phyloP scores from a whole-genome alignment of 169 alveolate genomes.

The Plasmodium knowlesi region DNA sequence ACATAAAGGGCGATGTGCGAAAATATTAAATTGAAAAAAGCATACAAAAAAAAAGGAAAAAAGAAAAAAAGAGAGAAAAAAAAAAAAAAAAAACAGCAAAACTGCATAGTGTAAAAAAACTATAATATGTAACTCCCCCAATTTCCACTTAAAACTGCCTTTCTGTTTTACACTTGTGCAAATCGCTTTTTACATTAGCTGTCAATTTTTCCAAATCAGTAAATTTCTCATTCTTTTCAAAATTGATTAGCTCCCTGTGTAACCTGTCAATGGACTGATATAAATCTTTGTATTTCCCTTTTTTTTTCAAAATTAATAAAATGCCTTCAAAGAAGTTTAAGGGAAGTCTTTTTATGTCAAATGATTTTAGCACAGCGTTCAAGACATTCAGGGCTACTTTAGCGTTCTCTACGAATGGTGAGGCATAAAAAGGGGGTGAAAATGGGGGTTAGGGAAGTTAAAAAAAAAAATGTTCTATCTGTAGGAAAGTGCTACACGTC shows the following conservation, averaged over 20 bases:
- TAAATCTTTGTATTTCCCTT: constrained; percentile 25
- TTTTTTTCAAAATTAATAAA: constrained; percentile 48
- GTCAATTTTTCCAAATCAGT: constrained; percentile 24
- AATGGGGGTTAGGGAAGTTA: neutral
- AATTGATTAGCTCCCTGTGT: constrained; percentile 67
- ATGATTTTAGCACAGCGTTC: constrained; percentile 23
- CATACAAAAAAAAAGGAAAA: neutral
- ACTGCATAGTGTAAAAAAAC: neutral
- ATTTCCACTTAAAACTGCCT: constrained; percentile 21
- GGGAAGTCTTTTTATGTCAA: constrained; percentile 53
- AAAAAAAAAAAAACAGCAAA: neutral
- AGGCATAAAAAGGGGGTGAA: constrained; percentile 6
- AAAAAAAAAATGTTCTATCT: neutral
- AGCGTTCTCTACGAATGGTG: constrained; percentile 49
- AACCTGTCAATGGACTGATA: constrained; percentile 48
- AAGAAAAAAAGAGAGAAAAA: neutral
- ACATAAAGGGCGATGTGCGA: neutral
- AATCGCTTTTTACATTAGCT: constrained; percentile 13
- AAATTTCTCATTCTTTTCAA: constrained; percentile 58
- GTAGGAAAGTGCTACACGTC: neutral
- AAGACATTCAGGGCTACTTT: constrained; percentile 55
- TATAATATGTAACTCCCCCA: neutral
- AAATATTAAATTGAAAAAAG: neutral
- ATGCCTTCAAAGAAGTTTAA: constrained; percentile 70
- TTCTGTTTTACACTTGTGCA: constrained; percentile 30